Base-by-base conservation (phyloP, 148 eudicot species). In the Chenopodium album region DNA sequence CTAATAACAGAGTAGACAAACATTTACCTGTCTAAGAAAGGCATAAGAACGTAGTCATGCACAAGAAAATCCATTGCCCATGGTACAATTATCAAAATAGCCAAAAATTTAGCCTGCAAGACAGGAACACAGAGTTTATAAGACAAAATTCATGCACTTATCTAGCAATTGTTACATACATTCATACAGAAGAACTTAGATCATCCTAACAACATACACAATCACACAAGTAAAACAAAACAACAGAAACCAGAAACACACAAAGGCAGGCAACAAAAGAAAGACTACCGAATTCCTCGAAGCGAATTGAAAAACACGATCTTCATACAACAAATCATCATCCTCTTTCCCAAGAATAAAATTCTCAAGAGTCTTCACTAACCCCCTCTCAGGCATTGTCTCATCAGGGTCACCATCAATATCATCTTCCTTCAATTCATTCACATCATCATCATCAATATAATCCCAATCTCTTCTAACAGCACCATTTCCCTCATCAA, bases 71-170 rank as follows among this genome's bases (percentile, higher is more conserved):
- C 99, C 91, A 92, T 50, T 12, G 90, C 86, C 91, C 91, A 92
- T 47, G 99, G 99, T 83, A 97, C 71, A 79, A 92, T 80, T 70
- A 97, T 78, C 88, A 94, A 79, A 72, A 92, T 47, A 41, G 98
- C 94, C 92, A 97, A 87, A 89, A 97, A 94, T 85, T 92, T 97
- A 85, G 97, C 99, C 99, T 97, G 95, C 83, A 86, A 85, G 72
- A 83, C 56, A 71, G 80, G 84, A 68, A 85, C 56, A 19, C 56
- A 19, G 12, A 76, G 46, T 26, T 81, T 46, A 71, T 80, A 75
- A 62, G 69, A 71, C 23, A 66, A 34, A 66, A 52, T 37, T 47
- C 32, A 9, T 71, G 34, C 26, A 78, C 26, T 28, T 46, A 29
- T 13, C 60, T 59, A 64, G 56, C 60, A 63, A 66, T 4, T 63